phyloP scores from a whole-genome alignment of 2,329 filamentous ascomycete genomes.

The Exophiala phaeomuriformis region DNA sequence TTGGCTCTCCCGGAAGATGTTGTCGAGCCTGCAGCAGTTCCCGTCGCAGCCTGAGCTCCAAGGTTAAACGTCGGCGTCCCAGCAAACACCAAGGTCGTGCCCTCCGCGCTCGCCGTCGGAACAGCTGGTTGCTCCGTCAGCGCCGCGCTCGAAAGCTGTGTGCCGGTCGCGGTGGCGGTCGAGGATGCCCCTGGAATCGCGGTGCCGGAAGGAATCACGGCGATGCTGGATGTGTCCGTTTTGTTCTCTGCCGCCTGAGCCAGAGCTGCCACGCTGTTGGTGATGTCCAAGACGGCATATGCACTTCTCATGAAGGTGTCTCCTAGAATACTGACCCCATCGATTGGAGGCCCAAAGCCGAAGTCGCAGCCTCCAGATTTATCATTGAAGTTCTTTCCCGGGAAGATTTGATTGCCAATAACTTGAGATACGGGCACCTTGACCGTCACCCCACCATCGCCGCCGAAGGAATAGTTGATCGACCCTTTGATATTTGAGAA shows the following conservation, averaged over 20 bases:
- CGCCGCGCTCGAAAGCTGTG: background rate
- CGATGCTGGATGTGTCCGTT: slow-evolving; percentile 13
- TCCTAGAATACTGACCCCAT: slow-evolving; percentile 55
- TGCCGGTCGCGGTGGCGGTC: slow-evolving; percentile 9
- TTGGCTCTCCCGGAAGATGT: slow-evolving; percentile 5
- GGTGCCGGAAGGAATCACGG: slow-evolving; percentile 15
- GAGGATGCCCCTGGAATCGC: slow-evolving; percentile 9
- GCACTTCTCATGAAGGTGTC: slow-evolving; percentile 68
- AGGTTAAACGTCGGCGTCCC: slow-evolving; percentile 22
- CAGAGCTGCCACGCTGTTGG: slow-evolving; percentile 62
- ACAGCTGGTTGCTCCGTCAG: slow-evolving; percentile 1
- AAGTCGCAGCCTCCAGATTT: slow-evolving; percentile 56
- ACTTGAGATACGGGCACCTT: slow-evolving; percentile 44
- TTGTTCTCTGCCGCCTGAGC: slow-evolving; percentile 38
- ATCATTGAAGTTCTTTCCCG: slow-evolving; percentile 45
- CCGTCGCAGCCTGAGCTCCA: background rate
- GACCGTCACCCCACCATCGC: slow-evolving; percentile 30
- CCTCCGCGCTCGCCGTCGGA: background rate
- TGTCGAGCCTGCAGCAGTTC: slow-evolving; percentile 1
- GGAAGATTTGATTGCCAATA: slow-evolving; percentile 35
- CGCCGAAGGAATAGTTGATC: slow-evolving; percentile 48
- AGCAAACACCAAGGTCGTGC: slow-evolving; percentile 10
- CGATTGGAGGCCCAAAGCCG: slow-evolving; percentile 54
- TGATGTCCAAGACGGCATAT: slow-evolving; percentile 67
- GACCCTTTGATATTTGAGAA: slow-evolving; percentile 36